phyloP scores from a whole-genome alignment of 805 yeast genomes.

The Metschnikowia gelsemii region DNA sequence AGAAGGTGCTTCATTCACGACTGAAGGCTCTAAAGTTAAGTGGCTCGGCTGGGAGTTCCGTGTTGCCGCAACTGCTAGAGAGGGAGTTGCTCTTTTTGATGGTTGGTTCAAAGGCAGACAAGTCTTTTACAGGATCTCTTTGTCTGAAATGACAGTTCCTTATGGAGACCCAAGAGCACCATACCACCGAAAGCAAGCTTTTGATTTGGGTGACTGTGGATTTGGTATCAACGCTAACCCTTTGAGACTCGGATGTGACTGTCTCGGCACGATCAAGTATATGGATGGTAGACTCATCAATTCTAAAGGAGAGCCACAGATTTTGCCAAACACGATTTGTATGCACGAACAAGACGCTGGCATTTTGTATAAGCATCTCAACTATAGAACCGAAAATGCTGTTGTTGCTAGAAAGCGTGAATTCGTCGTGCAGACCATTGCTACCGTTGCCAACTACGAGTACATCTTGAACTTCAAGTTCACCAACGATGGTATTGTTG shows the following conservation, averaged over 20 bases:
- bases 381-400: slow-evolving; percentile 71
- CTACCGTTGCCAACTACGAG: slow-evolving; percentile 84
- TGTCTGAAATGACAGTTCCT: slow-evolving; percentile 86
- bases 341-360: slow-evolving; percentile 82
- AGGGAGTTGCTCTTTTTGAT: slow-evolving; percentile 75
- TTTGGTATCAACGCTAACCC: slow-evolving; percentile 73
- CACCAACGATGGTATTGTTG: slow-evolving; percentile 75
- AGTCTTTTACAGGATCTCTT: slow-evolving; percentile 65
- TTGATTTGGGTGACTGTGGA: slow-evolving; percentile 83
- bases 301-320: slow-evolving; percentile 58
- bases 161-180: slow-evolving; percentile 85
- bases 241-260: slow-evolving; percentile 73
- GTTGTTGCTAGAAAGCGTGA: slow-evolving; percentile 77
- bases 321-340: slow-evolving; percentile 70
- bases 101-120: slow-evolving; percentile 75
- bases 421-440: slow-evolving; percentile 74
- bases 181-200: slow-evolving; percentile 82
- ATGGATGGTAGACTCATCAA: slow-evolving; percentile 59
- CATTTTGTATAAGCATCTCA: slow-evolving; percentile 72
- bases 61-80: slow-evolving; percentile 68
- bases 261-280: slow-evolving; percentile 77
- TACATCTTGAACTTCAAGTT: slow-evolving; percentile 70
- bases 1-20: slow-evolving; percentile 71
- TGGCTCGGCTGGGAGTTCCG: slow-evolving; percentile 89
- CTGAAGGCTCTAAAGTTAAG: slow-evolving; percentile 56